A percentile compares a stretch with the other conserved stretches of the same genome.
These are phyloP conservation scores for Backusella tarrabulga DNA, from an alignment of 192 early-diverging fungal species.

Conservation along the genomic window DNA sequence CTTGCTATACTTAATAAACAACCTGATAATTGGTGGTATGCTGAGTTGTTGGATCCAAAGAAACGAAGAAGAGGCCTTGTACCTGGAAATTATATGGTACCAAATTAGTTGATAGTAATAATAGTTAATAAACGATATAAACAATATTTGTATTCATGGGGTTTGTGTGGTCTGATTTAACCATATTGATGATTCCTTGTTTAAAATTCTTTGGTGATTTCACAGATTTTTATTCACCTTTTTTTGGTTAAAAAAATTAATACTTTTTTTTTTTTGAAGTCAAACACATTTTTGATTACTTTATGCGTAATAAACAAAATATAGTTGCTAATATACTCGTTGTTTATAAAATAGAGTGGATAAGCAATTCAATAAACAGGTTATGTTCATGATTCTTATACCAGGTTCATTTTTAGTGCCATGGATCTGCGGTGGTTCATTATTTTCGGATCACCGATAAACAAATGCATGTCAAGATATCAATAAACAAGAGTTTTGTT, in stretches of 20 bases:
- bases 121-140: too few species aligned
- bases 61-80: conserved; percentile 12
- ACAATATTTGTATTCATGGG: too few species aligned
- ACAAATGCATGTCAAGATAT: too few species aligned
- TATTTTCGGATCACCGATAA: too few species aligned
- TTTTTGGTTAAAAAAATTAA: background rate
- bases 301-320: background rate
- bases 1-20: conserved; percentile 24
- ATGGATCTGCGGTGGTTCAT: too few species aligned
- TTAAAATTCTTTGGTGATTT: background rate
- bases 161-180: too few species aligned
- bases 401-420: too few species aligned
- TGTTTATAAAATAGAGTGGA: background rate
- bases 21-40: conserved; percentile 22
- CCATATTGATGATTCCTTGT: too few species aligned
- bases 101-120: background rate
- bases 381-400: too few species aligned
- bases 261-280: background rate
- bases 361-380: too few species aligned
- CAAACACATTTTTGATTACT: background rate
- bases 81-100: conserved; percentile 24
- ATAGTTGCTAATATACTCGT: background rate
- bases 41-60: conserved; percentile 7
- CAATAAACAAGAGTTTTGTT: too few species aligned
- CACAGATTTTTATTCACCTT: background rate